phyloP scores from a whole-genome alignment of 2,329 filamentous ascomycete genomes.

The Uncinocarpus reesii region DNA sequence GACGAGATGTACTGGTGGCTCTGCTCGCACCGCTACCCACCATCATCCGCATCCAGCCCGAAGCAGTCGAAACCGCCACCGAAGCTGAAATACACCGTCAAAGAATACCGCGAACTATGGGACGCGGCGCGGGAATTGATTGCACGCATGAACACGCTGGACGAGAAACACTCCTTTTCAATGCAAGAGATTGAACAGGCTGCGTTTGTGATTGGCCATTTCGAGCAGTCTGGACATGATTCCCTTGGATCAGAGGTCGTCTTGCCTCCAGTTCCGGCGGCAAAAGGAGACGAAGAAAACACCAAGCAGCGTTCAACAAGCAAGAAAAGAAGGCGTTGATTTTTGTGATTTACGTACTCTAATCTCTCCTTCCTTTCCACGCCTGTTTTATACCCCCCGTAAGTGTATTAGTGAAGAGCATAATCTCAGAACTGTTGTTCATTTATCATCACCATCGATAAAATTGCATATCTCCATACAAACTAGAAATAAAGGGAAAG shows the following conservation, averaged over 20 bases:
- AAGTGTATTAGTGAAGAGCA: no score
- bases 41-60: not conserved
- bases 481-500: no score
- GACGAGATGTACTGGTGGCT: constrained; percentile 37
- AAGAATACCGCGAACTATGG: constrained; percentile 32
- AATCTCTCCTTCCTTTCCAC: not conserved
- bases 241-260: not conserved
- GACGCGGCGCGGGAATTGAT: constrained; percentile 21
- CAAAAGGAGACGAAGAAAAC: not conserved
- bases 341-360: no score
- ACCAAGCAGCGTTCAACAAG: not conserved
- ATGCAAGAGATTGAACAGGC: constrained; percentile 30
- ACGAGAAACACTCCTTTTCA: constrained; percentile 18
- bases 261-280: not conserved
- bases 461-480: no score
- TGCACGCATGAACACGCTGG: constrained; percentile 19
- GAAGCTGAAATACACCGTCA: constrained; percentile 34
- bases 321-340: constrained; percentile 6
- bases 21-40: constrained; percentile 22
- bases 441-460: no score
- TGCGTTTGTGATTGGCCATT: constrained; percentile 31
- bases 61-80: not conserved
- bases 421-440: no score
- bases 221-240: constrained; percentile 23
- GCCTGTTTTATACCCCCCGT: no score